These are phyloP conservation scores for Cutaneotrichosporon sp. DNA, from an alignment of 1,284 basidiomycete genomes.

Conservation along the genomic window DNA sequence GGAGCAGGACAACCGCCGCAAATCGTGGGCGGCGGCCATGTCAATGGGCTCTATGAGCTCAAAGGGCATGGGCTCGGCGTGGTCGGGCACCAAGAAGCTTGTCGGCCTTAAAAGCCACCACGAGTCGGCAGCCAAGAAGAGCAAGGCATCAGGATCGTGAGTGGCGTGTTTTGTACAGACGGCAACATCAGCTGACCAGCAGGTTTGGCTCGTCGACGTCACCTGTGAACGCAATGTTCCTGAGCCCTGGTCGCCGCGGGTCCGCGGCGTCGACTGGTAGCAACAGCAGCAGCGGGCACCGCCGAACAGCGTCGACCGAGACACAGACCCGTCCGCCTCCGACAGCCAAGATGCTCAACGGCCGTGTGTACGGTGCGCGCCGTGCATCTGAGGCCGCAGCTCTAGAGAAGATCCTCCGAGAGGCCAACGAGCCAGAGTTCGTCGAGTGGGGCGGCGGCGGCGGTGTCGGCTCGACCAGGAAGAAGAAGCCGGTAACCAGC, in stretches of 20 bases:
- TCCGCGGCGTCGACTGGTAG: background rate
- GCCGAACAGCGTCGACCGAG: constrained; percentile 4
- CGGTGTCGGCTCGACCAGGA: constrained; percentile 2
- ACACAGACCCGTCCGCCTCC: constrained; percentile 5
- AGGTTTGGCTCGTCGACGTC: constrained; percentile 25
- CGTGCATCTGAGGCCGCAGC: constrained; percentile 44
- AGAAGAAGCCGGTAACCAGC: background rate
- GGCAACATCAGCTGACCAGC: constrained; percentile 12
- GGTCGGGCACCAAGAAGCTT: constrained; percentile 49
- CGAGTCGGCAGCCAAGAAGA: constrained; percentile 1
- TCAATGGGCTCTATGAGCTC: constrained; percentile 27
- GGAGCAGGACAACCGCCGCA: constrained; percentile 28
- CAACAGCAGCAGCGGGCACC: constrained; percentile 10
- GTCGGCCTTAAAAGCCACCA: constrained; percentile 32
- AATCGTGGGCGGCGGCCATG: constrained; percentile 18
- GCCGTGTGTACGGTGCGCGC: constrained; percentile 50
- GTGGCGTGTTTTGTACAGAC: background rate
- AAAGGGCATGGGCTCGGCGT: constrained; percentile 21
- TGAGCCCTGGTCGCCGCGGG: constrained; percentile 16
- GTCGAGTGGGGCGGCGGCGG: constrained; percentile 49
- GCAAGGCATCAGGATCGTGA: constrained; percentile 2
- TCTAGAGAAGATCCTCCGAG: constrained; percentile 29
- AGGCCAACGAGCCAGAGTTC: constrained; percentile 47
- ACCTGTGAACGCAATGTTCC: constrained; percentile 7
- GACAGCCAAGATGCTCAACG: constrained; percentile 51